A percentile compares a stretch with the other conserved stretches of the same genome.
Conservation (phyloP, 129 eudicot species). For the Helichrysum umbraculigerum region DNA sequence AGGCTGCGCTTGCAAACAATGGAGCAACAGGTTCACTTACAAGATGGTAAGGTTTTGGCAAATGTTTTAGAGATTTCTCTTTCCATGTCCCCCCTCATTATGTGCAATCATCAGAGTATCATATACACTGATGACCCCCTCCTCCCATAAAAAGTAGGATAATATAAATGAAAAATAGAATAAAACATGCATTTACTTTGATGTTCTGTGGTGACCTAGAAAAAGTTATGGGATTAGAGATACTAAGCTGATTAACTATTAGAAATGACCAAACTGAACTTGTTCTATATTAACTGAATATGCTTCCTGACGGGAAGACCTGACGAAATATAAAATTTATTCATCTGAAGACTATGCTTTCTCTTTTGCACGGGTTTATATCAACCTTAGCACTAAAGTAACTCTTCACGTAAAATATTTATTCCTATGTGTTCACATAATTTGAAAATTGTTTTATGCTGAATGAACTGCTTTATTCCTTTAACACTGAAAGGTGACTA, state of each 20-base stretch:
- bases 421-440: neutral
- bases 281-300: neutral
- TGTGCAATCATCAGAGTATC: neutral
- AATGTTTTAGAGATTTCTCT: neutral
- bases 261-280: neutral
- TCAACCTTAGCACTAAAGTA: constrained; percentile 7
- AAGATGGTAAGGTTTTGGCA: constrained; percentile 63
- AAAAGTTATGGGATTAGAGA: neutral
- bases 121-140: neutral
- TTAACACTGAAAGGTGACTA: neutral
- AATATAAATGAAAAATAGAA: no score
- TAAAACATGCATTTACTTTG: neutral
- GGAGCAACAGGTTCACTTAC: constrained; percentile 90
- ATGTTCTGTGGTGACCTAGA: constrained; percentile 21
- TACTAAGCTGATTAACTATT: constrained; percentile 1
- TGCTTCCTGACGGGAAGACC: neutral
- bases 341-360: neutral
- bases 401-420: neutral
- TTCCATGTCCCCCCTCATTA: neutral
- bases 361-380: constrained; percentile 9
- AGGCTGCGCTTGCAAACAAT: constrained; percentile 81
- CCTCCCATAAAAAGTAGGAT: neutral
- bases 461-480: neutral
- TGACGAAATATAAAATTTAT: neutral
- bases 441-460: neutral